Evolutionary conservation across 208 protist species (phyloP).

Genomic region (Trypanosoma avium): DNA sequence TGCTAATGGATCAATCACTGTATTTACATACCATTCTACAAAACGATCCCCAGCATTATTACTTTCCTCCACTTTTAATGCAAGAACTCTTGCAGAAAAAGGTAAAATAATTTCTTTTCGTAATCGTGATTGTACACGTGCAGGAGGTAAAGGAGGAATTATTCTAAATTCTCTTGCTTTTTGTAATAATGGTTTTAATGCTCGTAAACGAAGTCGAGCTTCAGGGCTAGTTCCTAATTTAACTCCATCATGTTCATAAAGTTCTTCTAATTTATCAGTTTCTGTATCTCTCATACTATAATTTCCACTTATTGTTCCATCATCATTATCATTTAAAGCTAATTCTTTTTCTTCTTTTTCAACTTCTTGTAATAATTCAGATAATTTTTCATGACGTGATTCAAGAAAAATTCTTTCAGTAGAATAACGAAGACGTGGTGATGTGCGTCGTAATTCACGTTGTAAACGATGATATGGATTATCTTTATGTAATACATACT

Average conservation of each 20-base stretch:
- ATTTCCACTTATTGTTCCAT: background rate
- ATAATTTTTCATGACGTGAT: slow-evolving; percentile 48
- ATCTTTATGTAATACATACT: slow-evolving; percentile 8
- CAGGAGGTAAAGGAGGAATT: slow-evolving; percentile 36
- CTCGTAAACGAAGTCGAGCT: slow-evolving; percentile 9
- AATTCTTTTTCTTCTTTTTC: slow-evolving; percentile 45
- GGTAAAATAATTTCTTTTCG: slow-evolving; percentile 77
- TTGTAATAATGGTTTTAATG: slow-evolving; percentile 16
- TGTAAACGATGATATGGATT: slow-evolving; percentile 48
- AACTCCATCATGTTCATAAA: slow-evolving; percentile 18
- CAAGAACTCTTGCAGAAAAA: slow-evolving; percentile 76
- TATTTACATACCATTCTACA: slow-evolving; percentile 86
- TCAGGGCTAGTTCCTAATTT: slow-evolving; percentile 8
- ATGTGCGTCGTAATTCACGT: slow-evolving; percentile 40
- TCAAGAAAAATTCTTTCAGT: slow-evolving; percentile 28
- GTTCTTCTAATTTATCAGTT: slow-evolving; percentile 20
- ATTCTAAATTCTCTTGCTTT: slow-evolving; percentile 42
- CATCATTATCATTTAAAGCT: background rate
- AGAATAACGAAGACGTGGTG: slow-evolving; percentile 43
- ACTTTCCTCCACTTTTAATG: slow-evolving; percentile 40
- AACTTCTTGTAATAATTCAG: slow-evolving; percentile 47
- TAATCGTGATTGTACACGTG: slow-evolving; percentile 55
- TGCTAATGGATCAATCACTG: slow-evolving; percentile 70
- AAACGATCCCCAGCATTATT: slow-evolving; percentile 61
- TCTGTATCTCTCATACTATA: slow-evolving; percentile 1